Conservation (phyloP, 495 filamentous ascomycete species). For the Trypethelium eluteriae region DNA sequence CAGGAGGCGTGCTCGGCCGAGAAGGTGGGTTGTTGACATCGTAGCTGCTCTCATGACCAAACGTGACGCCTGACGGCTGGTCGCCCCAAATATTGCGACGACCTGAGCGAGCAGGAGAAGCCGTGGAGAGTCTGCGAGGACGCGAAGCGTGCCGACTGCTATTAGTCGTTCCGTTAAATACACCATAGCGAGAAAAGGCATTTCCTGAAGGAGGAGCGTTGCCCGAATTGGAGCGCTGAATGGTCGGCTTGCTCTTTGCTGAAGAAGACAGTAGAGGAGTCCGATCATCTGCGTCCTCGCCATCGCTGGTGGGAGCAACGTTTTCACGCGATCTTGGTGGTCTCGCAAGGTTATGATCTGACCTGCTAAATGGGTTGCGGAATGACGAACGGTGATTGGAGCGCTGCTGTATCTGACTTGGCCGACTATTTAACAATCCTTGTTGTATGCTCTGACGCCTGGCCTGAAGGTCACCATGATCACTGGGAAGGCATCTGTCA, state of each 20-base stretch:
- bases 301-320: conserved; percentile 21
- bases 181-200: conserved; percentile 20
- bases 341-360: conserved; percentile 9
- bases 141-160: conserved; percentile 14
- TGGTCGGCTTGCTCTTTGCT: conserved; percentile 16
- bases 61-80: conserved; percentile 33
- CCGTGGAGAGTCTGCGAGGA: conserved; percentile 15
- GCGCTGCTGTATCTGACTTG: background rate
- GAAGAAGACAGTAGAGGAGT: conserved; percentile 31
- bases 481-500: conserved; percentile 13
- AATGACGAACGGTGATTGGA: conserved; percentile 12
- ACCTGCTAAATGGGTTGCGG: conserved; percentile 8
- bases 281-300: conserved; percentile 28
- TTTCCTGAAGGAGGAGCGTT: background rate
- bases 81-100: conserved; percentile 20
- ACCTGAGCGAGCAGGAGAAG: conserved; percentile 17
- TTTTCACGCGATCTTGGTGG: background rate
- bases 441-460: conserved; percentile 15
- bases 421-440: conserved; percentile 4
- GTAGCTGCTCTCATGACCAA: conserved; percentile 36
- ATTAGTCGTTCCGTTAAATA: conserved; percentile 20
- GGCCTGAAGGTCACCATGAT: conserved; percentile 12
- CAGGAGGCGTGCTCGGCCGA: conserved; percentile 65
- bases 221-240: conserved; percentile 18
- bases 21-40: conserved; percentile 98